Base-by-base conservation (phyloP, 371 early-diverging fungal species). In the Mortierella sp. region DNA sequence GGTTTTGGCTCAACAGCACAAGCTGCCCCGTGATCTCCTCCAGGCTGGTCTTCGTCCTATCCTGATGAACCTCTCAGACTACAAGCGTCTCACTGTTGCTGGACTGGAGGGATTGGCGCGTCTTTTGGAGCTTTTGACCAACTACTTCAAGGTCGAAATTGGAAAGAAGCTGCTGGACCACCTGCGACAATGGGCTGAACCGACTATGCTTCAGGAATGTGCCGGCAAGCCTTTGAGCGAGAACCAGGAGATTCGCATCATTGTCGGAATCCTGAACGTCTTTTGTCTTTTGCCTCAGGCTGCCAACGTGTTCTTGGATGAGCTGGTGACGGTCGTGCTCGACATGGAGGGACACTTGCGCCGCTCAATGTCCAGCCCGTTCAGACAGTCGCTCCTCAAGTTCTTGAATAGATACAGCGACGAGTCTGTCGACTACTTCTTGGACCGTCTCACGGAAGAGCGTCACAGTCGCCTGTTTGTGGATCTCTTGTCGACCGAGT, bases 61-160 rank as follows among this genome's bases (percentile, higher is more conserved):
- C 58, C 83, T 99, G 39, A 93, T 96, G 50, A 99, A 97, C 65
- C 89, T 99, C 0, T 95, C 97, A 0, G 98, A 99, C 76, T 95
- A 95, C 89, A 97, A 95, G 83, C 92, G 94, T 11, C 87, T 99
- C 55, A 97, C 96, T 4, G 97, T 99, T 2, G 89, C 96, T 19
- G 96, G 95, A 39, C 86, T 99, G 11, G 98, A 98, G 66, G 99
- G 99, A 0, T 86, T 99, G 40, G 98, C 97, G 0, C 91, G 98
- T 8, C 89, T 99, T 29, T 85, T 99, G 50, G 95, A 98, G 80
- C 90, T 99, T 0, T 81, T 99, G 75, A 96, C 97, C 40, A 97
- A 95, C 84, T 99, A 99, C 81, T 99, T 99, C 87, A 99, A 99
- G 85, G 97, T 96, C 14, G 99, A 99, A 77, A 98, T 99, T 45